Percentiles rank a stretch among this genome's conserved stretches.
These are phyloP conservation scores for Phlyctochytrium bullatum DNA, from an alignment of 192 early-diverging fungal genomes.

Conservation along the genomic window DNA sequence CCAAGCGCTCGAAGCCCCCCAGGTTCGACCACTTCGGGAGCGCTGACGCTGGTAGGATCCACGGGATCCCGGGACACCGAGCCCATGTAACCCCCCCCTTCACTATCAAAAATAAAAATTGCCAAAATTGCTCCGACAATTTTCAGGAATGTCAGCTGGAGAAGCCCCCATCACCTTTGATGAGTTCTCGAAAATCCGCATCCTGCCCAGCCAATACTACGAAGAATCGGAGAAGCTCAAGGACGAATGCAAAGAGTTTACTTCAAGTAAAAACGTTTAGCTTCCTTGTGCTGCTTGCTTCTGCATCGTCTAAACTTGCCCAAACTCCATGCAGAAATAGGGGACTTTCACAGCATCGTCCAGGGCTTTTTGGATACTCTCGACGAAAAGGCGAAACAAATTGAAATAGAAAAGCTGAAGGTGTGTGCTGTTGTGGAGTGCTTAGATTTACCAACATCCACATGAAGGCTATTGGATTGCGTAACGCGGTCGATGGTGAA, in stretches of 20 bases:
- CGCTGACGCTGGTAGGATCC: too few relatives aligned
- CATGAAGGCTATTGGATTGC: slow-evolving; percentile 44
- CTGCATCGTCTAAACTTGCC: background rate
- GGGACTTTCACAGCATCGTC: slow-evolving; percentile 44
- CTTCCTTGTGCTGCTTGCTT: slow-evolving; percentile 2
- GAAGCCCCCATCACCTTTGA: slow-evolving; percentile 40
- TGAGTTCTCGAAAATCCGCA: slow-evolving; percentile 57
- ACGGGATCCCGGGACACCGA: too few relatives aligned
- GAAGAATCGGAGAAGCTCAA: slow-evolving; percentile 52
- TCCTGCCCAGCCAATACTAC: slow-evolving; percentile 47
- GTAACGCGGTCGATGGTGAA: slow-evolving; percentile 46
- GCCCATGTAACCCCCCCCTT: too few relatives aligned
- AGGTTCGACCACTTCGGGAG: too few relatives aligned
- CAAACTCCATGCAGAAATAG: slow-evolving; percentile 36
- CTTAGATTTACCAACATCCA: background rate
- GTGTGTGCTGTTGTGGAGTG: slow-evolving; percentile 13
- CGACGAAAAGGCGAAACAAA: slow-evolving; percentile 46
- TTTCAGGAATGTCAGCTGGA: slow-evolving; percentile 3
- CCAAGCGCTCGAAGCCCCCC: too few relatives aligned
- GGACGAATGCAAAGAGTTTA: slow-evolving; percentile 55
- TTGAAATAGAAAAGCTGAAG: slow-evolving; percentile 54
- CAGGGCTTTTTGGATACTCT: slow-evolving; percentile 40
- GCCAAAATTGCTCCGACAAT: background rate
- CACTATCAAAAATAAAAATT: background rate
- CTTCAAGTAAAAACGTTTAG: slow-evolving; percentile 32